Evolutionary conservation across 768 basidiomycete species (phyloP).

Genomic region (Erythrobasidium yunnanense): DNA sequence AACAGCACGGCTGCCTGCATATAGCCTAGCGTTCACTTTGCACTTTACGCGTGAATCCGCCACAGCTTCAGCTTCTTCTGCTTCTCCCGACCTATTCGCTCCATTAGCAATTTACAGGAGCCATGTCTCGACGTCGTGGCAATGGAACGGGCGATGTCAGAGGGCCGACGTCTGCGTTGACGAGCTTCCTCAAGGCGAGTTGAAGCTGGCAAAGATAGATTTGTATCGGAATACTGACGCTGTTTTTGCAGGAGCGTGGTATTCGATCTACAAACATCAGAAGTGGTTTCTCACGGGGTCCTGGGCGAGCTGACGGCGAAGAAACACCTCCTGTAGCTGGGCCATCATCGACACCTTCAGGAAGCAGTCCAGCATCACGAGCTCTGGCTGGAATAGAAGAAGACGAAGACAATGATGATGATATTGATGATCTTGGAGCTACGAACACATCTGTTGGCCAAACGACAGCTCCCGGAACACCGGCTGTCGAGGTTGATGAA

Average conservation of each 20-base stretch:
- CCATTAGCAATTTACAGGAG: neutral
- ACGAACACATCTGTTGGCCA: neutral
- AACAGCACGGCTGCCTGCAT: neutral
- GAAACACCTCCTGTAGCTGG: neutral
- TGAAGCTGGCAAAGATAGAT: too few relatives aligned
- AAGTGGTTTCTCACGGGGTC: conserved; percentile 10
- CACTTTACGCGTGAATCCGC: neutral
- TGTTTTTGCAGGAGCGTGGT: conserved; percentile 10
- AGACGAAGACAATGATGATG: too few relatives aligned
- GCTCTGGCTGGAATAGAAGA: neutral
- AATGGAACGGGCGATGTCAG: neutral
- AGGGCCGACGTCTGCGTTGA: conserved; percentile 12
- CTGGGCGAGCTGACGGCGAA: neutral
- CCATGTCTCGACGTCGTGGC: conserved; percentile 15
- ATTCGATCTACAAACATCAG: conserved; percentile 13
- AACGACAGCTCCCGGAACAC: conserved; percentile 6
- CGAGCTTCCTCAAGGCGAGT: neutral
- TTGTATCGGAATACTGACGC: neutral
- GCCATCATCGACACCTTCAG: too few relatives aligned
- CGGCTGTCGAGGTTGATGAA: conserved; percentile 6
- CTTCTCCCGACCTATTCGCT: neutral
- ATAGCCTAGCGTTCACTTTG: neutral
- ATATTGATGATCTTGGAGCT: conserved; percentile 2
- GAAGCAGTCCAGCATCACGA: neutral
- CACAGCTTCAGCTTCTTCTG: neutral